phyloP scores from a whole-genome alignment of 2,329 filamentous ascomycete genomes.

The Polychaeton citri region DNA sequence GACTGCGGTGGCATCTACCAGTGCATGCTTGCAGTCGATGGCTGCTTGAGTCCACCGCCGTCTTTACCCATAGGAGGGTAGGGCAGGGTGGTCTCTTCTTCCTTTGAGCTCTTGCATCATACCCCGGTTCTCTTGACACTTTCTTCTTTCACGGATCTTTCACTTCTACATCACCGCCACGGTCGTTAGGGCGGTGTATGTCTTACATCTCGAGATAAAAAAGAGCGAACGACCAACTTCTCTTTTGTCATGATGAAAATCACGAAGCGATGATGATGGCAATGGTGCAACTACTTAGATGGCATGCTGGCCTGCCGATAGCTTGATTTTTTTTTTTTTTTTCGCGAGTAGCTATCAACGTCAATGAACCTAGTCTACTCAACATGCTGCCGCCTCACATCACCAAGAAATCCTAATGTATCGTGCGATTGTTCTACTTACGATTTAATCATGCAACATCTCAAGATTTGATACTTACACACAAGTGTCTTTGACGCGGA shows the following conservation, averaged over 20 bases:
- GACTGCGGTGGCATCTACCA: slow-evolving; percentile 7
- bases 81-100: slow-evolving; percentile 6
- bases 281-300: slow-evolving; percentile 2
- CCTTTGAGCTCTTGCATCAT: slow-evolving; percentile 5
- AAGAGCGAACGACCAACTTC: slow-evolving; percentile 12
- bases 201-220: slow-evolving; percentile 4
- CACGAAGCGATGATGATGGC: slow-evolving; percentile 16
- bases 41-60: slow-evolving; percentile 6
- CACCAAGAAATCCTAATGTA: too few relatives aligned
- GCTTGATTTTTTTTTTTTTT: slow-evolving; percentile 13
- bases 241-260: slow-evolving; percentile 19
- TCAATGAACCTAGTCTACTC: neutral
- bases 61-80: slow-evolving; percentile 1
- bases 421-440: too few relatives aligned
- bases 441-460: too few relatives aligned
- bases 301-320: slow-evolving; percentile 14
- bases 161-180: too few relatives aligned
- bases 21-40: slow-evolving; percentile 11
- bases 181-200: slow-evolving; percentile 11
- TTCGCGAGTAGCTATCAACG: slow-evolving; percentile 8
- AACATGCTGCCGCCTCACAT: too few relatives aligned
- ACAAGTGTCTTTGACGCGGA: too few relatives aligned
- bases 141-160: neutral
- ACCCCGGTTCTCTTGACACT: too few relatives aligned
- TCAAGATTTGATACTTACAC: too few relatives aligned